Base-by-base conservation (phyloP, 2,329 filamentous ascomycete genomes). In the Tolypocladium endophyticum region DNA sequence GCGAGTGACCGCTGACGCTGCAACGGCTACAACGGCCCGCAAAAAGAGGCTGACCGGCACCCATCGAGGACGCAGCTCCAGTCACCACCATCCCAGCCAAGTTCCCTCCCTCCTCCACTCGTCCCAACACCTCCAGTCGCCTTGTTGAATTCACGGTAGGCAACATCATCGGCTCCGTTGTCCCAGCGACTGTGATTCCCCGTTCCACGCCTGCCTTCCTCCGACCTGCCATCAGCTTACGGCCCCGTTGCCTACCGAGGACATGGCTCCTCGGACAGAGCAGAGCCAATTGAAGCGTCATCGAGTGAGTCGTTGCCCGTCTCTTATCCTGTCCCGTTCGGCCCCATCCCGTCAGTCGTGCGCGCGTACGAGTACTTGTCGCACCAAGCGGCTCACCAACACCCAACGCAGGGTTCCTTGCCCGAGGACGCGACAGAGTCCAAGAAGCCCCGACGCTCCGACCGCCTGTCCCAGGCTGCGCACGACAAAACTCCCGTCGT, bases 241-340 rank as follows among this genome's bases (percentile, higher is more conserved):
- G 38, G 30, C 16, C 9, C 25, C 30, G 30, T n/a, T 14, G 30
- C 30, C 38, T 23, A 23, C 67, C 61, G 65, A 65, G 64, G 68
- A 65, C 64, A 86, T 86, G 84, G 76, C 84, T 74, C 80, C 85
- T 74, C 77, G 79, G 68, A 73, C 75, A 65, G 88, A 94, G 76
- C 90, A 90, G 79, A 92, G 87, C 78, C 88, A 89, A 77, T 85
- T 94, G 77, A 96, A 96, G 80, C 87, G 91, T 71, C 84, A 79
- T 67, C 83, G 87, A 74, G 90, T 94, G 80, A 71, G 83, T 78
- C 35, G 20, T 50, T 36, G 25, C n/a, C 36, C 30, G 25, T 55
- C 41, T 20, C 16, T 36, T 35, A 20, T 23, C 38, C 38, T 9
- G 52, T 38, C 39, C 55, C 43, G 16, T 58, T 57, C 36, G 61